These are phyloP conservation scores for Cladophialophora carrionii DNA, from an alignment of 2,329 filamentous ascomycete species.

Conservation along the genomic window DNA sequence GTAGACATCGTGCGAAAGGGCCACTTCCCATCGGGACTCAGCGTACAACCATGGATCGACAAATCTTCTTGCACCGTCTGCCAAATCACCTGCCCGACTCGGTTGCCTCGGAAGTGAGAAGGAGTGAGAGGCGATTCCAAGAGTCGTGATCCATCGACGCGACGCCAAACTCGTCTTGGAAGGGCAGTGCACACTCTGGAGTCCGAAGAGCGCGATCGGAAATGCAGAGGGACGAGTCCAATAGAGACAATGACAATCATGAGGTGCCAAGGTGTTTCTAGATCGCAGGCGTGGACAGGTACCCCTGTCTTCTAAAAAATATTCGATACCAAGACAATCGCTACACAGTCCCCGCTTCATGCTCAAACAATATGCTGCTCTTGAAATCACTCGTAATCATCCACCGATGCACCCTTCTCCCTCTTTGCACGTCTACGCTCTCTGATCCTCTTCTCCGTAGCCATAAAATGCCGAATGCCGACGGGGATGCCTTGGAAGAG, in stretches of 20 bases:
- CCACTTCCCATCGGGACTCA: not conserved
- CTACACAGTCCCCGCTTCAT: not conserved
- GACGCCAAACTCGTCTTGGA: not conserved
- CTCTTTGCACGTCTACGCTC: slow-evolving; percentile 60
- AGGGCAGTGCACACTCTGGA: not conserved
- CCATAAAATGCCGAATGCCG: slow-evolving; percentile 96
- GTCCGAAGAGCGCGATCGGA: not conserved
- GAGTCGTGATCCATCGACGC: not conserved
- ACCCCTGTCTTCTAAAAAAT: not conserved
- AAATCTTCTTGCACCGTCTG: slow-evolving; percentile 5
- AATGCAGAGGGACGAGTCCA: not conserved
- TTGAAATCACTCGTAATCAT: not conserved
- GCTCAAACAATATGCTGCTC: not conserved
- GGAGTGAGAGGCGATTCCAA: not conserved
- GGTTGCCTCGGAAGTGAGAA: not conserved
- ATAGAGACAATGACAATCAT: not conserved
- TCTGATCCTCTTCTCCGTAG: slow-evolving; percentile 87
- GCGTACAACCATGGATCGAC: not conserved
- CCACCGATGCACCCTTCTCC: slow-evolving; percentile 1
- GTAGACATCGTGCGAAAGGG: not conserved
- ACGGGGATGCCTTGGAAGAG: slow-evolving; percentile 82
- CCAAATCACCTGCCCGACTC: not conserved
- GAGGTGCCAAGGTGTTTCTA: not conserved
- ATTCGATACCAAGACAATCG: not conserved
- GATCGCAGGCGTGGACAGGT: no score